Evolutionary conservation across 2,329 filamentous ascomycete species (phyloP), one percentile per base, ranked within the genome.

Genomic region (Calcarisporium arbuscula): DNA sequence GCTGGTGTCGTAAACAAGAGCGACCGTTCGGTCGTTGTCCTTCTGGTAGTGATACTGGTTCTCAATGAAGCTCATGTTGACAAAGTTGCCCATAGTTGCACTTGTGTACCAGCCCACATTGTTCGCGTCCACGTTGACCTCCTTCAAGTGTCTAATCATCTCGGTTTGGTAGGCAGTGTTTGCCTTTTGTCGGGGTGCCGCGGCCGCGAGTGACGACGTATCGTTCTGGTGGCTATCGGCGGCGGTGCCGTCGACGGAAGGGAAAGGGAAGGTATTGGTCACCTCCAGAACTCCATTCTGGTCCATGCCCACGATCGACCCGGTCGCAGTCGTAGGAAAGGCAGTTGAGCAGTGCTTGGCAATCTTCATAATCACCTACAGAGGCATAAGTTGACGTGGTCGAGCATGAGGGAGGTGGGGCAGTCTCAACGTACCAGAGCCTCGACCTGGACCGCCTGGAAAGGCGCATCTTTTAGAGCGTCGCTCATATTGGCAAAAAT

Each of bases 61-160:
- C 75, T 98, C 92, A 63, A 98, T 85, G 58, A 95, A 89, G 70
- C 83, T 85, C 57, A 84, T 64, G 71, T 89, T 95, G 72, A 96
- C 75, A 52, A 96, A 96, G 73, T 95, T 96, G 63, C 92, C 92
- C 85, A 98, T 94, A 62, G 88, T 95, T 45, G 89, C 87, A 68
- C 88, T 95, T 40, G 88, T 95, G 70, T 98, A 98, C 89, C 89
- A 98, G 53, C 92, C 92, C 41, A 94, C 87, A 54, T 87, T 94
- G 72, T 96, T 95, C 47, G 92, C 92, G 61, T 98, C 92, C 40
- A 96, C 85, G 62, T 96, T 98, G 55, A 98, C 92, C 66, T 96
- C 92, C 61, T 90, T 84, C 44, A 96, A 70, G 63, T 92, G 88
- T 56, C 88, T 85, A 64, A 98, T 90, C 90, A 96, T 96, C 65